Conservation (phyloP, 352 stramenopile species). For the Globisporangium paroecandrum region DNA sequence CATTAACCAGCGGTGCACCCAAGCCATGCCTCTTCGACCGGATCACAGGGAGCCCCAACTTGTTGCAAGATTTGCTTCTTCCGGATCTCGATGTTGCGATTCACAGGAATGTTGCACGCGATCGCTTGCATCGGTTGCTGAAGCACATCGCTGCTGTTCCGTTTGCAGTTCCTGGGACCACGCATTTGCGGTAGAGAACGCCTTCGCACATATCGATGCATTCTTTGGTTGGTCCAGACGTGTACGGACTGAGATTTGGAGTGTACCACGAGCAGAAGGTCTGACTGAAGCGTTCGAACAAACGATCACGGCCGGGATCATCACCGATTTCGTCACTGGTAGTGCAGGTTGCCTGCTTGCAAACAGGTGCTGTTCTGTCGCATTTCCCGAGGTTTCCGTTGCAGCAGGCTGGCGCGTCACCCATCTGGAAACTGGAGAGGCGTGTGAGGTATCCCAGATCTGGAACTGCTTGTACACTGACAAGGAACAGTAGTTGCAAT, state of each 20-base stretch:
- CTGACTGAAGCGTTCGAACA: not conserved
- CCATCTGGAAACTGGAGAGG: no score
- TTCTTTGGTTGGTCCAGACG: no score
- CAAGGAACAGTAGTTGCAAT: no score
- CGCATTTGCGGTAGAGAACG: conserved; percentile 7
- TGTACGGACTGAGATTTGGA: not conserved
- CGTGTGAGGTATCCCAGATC: no score
- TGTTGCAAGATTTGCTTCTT: conserved; percentile 8
- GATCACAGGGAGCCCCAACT: conserved; percentile 3
- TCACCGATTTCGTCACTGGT: not conserved
- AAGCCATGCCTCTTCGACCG: conserved; percentile 12
- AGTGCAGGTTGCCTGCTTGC: not conserved
- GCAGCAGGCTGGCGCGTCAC: not conserved
- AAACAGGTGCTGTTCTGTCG: not conserved
- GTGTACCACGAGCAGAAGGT: not conserved
- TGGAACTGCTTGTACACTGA: no score
- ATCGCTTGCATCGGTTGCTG: conserved; percentile 9
- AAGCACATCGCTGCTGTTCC: conserved; percentile 5
- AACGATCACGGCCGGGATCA: not conserved
- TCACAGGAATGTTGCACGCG: not conserved
- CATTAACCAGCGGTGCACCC: conserved; percentile 1
- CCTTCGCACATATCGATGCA: not conserved
- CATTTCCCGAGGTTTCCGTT: not conserved
- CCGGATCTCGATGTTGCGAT: not conserved
- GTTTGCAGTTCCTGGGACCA: not conserved